These are phyloP conservation scores for Ammopiptanthus mongolicus DNA, from an alignment of 306 rosid species.

Conservation along the genomic window DNA sequence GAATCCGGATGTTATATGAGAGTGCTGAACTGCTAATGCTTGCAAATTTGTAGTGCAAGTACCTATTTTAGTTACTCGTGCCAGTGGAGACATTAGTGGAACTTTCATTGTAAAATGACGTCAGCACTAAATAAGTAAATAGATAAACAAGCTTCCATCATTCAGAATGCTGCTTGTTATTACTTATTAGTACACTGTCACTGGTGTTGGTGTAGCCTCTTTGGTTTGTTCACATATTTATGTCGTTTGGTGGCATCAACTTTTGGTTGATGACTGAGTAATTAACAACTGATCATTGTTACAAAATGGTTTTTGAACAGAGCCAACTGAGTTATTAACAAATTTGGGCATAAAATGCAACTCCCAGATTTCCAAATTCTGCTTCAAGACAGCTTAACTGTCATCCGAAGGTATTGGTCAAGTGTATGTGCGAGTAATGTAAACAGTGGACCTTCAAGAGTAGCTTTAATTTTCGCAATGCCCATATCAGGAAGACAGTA, in stretches of 20 bases:
- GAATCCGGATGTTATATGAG: constrained; percentile 2
- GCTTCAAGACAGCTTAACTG: neutral
- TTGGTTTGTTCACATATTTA: neutral
- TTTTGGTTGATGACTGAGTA: constrained; percentile 15
- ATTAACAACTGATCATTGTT: neutral
- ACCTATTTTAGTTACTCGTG: neutral
- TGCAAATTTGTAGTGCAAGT: neutral
- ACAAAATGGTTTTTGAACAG: neutral
- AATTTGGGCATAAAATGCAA: neutral
- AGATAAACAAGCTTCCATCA: neutral
- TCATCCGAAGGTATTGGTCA: neutral
- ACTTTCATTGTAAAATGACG: neutral
- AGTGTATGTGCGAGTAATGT: constrained; percentile 4
- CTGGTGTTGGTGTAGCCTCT: neutral
- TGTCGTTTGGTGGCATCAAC: neutral
- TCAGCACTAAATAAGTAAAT: neutral
- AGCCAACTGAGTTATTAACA: neutral
- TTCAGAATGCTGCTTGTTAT: neutral
- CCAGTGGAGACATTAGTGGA: neutral
- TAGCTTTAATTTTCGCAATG: neutral
- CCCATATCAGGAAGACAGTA: neutral
- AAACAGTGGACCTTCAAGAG: neutral
- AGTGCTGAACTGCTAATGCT: neutral
- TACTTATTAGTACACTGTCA: neutral
- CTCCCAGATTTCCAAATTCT: neutral